These are phyloP conservation scores for Penstemon davidsonii DNA, from an alignment of 257 asterid species.

Conservation along the genomic window DNA sequence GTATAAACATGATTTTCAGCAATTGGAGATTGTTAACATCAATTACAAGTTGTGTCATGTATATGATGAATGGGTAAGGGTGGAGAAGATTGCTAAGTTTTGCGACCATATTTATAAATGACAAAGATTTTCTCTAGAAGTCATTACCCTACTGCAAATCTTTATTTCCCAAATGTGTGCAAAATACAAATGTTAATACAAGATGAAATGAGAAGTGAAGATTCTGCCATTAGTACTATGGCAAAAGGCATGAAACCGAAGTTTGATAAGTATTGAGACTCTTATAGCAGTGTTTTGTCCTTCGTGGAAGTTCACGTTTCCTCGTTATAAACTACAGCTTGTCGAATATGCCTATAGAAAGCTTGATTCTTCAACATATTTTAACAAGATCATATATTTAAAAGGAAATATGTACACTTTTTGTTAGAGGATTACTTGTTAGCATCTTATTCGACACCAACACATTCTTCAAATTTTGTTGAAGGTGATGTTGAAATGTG, in stretches of 20 bases:
- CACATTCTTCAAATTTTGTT: background rate
- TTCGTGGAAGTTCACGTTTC: background rate
- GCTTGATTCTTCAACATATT: background rate
- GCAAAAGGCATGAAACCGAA: background rate
- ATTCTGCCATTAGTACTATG: background rate
- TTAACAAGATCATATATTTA: no score
- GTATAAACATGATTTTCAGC: no score
- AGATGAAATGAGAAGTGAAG: background rate
- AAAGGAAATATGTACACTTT: no score
- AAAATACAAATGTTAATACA: background rate
- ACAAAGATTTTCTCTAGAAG: background rate
- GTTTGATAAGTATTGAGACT: background rate
- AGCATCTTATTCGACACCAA: background rate
- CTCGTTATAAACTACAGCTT: background rate
- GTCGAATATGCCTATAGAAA: background rate
- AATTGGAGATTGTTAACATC: background rate
- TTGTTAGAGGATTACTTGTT: background rate
- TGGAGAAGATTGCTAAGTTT: background rate
- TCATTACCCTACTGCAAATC: background rate
- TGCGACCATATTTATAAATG: background rate
- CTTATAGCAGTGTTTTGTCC: background rate
- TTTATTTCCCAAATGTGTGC: background rate
- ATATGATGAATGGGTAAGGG: background rate
- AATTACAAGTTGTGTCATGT: background rate
- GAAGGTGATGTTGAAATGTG: background rate